Conservation (phyloP, 2,329 filamentous ascomycete genomes). For the Ophiostoma pallidulum region DNA sequence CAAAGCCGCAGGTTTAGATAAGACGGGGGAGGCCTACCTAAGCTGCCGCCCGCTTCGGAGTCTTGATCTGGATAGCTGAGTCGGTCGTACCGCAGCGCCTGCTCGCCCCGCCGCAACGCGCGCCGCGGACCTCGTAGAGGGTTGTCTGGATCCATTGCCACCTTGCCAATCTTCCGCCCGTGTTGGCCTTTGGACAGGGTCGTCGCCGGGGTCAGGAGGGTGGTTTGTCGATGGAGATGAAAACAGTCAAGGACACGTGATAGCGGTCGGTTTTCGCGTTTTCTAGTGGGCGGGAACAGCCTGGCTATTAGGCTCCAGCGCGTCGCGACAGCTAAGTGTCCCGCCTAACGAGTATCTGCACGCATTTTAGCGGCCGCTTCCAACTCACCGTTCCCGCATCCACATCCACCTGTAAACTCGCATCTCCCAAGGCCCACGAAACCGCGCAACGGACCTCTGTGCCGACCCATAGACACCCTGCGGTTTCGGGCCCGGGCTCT, state of each 20-base stretch:
- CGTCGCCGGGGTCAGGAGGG: no score
- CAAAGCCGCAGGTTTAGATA: no score
- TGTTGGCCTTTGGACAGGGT: no score
- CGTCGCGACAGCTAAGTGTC: slow-evolving; percentile 11
- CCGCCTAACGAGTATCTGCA: no score
- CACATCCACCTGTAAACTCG: no score
- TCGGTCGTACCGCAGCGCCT: slow-evolving; percentile 4
- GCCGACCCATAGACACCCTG: neutral
- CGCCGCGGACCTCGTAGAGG: slow-evolving; percentile 13
- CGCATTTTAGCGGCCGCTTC: neutral
- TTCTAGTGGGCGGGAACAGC: neutral
- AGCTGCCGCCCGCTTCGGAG: neutral
- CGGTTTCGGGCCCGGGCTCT: no score
- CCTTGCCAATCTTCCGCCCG: no score
- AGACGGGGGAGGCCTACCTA: neutral
- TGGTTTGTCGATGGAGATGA: neutral
- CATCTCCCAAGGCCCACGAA: neutral
- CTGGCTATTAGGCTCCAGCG: slow-evolving; percentile 14
- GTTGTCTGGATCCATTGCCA: slow-evolving; percentile 14
- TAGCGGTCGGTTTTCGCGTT: slow-evolving; percentile 17
- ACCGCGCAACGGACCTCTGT: no score
- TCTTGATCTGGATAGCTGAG: neutral
- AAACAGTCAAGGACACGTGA: slow-evolving; percentile 14
- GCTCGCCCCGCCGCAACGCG: slow-evolving; percentile 10
- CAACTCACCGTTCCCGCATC: no score